Evolutionary conservation across 2,329 filamentous ascomycete genomes (phyloP).

Genomic region (Setomelanomma holmii): DNA sequence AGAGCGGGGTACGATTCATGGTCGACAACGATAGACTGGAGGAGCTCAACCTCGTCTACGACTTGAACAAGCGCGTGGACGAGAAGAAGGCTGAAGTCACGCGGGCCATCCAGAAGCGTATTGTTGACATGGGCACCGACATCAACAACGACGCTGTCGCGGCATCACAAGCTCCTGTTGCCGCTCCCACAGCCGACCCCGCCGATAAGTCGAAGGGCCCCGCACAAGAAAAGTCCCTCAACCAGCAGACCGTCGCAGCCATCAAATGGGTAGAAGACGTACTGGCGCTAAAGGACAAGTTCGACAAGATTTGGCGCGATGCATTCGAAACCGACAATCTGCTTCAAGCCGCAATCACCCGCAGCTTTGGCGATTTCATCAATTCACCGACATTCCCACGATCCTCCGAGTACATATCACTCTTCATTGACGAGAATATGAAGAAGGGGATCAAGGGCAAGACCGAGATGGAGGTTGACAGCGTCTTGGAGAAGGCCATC

Average conservation of each 20-base stretch:
- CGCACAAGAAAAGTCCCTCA: constrained; percentile 60
- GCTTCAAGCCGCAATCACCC: constrained; percentile 81
- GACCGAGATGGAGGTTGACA: constrained; percentile 85
- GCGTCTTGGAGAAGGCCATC: constrained; percentile 86
- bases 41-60: constrained; percentile 82
- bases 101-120: constrained; percentile 72
- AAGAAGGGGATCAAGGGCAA: constrained; percentile 94
- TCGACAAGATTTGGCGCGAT: constrained; percentile 76
- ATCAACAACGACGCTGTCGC: constrained; percentile 73
- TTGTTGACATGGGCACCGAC: constrained; percentile 80
- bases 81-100: constrained; percentile 73
- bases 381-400: constrained; percentile 75
- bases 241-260: constrained; percentile 83
- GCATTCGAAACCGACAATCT: constrained; percentile 79
- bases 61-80: constrained; percentile 80
- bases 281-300: constrained; percentile 83
- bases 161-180: constrained; percentile 63
- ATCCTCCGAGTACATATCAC: constrained; percentile 88
- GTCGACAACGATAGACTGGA: constrained; percentile 84
- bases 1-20: constrained; percentile 88
- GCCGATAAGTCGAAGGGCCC: constrained; percentile 59
- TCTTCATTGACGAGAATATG: constrained; percentile 96
- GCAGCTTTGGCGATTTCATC: constrained; percentile 91
- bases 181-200: constrained; percentile 51
- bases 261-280: constrained; percentile 97